Evolutionary conservation across 768 basidiomycete species (phyloP).

Genomic region (Amanita molliuscula): DNA sequence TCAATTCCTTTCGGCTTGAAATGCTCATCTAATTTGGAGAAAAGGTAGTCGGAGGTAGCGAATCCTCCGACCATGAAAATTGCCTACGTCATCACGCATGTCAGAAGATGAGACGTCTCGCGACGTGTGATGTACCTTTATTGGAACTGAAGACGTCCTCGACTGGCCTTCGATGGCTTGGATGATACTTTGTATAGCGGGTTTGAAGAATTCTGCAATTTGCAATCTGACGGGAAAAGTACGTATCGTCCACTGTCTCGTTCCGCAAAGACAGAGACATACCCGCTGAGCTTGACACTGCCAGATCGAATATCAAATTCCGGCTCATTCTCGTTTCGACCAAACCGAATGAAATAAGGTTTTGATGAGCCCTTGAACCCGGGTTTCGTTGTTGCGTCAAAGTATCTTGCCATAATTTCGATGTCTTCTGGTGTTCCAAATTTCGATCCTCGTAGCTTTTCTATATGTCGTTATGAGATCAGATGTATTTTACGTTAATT

Average conservation of each 20-base stretch:
- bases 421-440: not conserved
- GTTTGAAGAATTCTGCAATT: conserved; percentile 5
- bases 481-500: not conserved
- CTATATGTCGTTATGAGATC: not conserved
- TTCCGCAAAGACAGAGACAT: not conserved
- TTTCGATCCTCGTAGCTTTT: not conserved
- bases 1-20: conserved; percentile 24
- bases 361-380: conserved; percentile 22
- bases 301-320: conserved; percentile 32
- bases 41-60: conserved; percentile 40
- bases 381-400: conserved; percentile 38
- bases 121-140: conserved; percentile 1
- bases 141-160: not conserved
- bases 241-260: too few species aligned
- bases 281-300: conserved; percentile 13
- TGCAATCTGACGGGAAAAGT: not conserved
- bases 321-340: conserved; percentile 29
- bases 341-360: conserved; percentile 37
- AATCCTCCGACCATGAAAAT: conserved; percentile 46
- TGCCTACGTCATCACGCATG: conserved; percentile 12
- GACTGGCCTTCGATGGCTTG: not conserved
- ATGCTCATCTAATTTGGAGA: conserved; percentile 25
- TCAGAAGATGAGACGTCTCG: not conserved
- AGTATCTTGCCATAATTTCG: conserved; percentile 13
- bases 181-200: conserved; percentile 1